Evolutionary conservation across 2,329 filamentous ascomycete species (phyloP), one percentile per base, ranked within the genome.

Genomic region (Drechslerella stenobrocha): DNA sequence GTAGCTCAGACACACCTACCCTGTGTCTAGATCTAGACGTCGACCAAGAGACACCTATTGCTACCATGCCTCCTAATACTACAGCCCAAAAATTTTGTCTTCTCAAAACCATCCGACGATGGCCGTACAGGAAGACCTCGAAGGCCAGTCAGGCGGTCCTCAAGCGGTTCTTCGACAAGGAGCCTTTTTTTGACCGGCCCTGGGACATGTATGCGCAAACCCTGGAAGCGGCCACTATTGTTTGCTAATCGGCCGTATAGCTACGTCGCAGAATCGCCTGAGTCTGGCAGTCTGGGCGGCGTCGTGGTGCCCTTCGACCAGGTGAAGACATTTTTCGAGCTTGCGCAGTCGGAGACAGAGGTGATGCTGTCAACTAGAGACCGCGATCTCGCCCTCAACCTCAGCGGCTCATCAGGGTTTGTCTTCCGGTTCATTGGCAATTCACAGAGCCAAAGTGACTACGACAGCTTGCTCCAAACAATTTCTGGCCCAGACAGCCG

Each of bases 131-230:
- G 46, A 69, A 60, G 32, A 65, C 61, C 13, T 28, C 70, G n/a
- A 70, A 57, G 35, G 67, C 71, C 5, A 69, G 71, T 32, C 71
- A 71, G 28, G 61, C 69, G 34, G 70, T 71, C 44, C 44, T 73
- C 37, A 65, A 64, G 32, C 63, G 70, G 8, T 73, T 71, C 55
- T 73, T 73, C 52, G 72, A 73, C 50, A 67, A 63, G 15, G 52
- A 67, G 15, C 71, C 69, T 3, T 72, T 73, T 55, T 71, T 71
- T 55, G 53, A 67, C 28, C 64, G 55, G 23, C 40, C 52, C 11
- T 73, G 71, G 71, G 71, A 73, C 32, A 60, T 73, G 71, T n/a
- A n/a, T 72, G 44, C 6, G 65, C 66, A 18, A 15, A 47, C 28
- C 32, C 24, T 4, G 6, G 32, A 22, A 13, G n/a, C 22, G 15